Percentiles rank a stretch among this genome's conserved stretches.
These are phyloP conservation scores for Eucalyptus camaldulensis DNA, from an alignment of 345 rosid species.

Conservation along the genomic window DNA sequence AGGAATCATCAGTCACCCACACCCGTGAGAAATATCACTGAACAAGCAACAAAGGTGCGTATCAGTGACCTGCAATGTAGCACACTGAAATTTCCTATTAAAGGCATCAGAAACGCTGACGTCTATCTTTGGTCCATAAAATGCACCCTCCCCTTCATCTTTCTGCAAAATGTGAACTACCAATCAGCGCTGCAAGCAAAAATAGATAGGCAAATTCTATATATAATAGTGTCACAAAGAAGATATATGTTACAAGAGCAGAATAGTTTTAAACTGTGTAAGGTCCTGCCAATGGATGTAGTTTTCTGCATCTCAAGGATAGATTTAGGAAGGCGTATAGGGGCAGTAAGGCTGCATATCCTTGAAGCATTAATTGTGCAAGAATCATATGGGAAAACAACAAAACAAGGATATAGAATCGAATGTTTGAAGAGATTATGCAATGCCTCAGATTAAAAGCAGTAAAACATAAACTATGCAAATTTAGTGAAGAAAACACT, in stretches of 20 bases:
- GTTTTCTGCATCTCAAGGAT: not conserved
- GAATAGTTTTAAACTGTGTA: rapidly evolving
- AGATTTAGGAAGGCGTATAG: not conserved
- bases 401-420: not conserved
- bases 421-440: not conserved
- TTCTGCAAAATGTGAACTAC: slow-evolving; percentile 26
- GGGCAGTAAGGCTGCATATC: not conserved
- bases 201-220: not conserved
- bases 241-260: not conserved
- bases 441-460: not conserved
- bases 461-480: not conserved
- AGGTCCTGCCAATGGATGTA: not conserved
- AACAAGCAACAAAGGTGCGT: not conserved
- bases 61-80: slow-evolving; percentile 64
- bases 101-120: slow-evolving; percentile 83
- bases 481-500: rapidly evolving
- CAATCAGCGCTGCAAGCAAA: rapidly evolving
- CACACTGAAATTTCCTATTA: slow-evolving; percentile 87
- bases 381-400: not conserved
- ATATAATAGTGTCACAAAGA: not conserved
- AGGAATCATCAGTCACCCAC: too few species aligned
- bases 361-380: not conserved
- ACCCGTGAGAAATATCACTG: not conserved
- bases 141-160: slow-evolving; percentile 94
- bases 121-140: slow-evolving; percentile 98